Evolutionary conservation across 164 flowering plant species (phyloP), one percentile per base, ranked within the genome.

Genomic region (Stephania cephalantha): DNA sequence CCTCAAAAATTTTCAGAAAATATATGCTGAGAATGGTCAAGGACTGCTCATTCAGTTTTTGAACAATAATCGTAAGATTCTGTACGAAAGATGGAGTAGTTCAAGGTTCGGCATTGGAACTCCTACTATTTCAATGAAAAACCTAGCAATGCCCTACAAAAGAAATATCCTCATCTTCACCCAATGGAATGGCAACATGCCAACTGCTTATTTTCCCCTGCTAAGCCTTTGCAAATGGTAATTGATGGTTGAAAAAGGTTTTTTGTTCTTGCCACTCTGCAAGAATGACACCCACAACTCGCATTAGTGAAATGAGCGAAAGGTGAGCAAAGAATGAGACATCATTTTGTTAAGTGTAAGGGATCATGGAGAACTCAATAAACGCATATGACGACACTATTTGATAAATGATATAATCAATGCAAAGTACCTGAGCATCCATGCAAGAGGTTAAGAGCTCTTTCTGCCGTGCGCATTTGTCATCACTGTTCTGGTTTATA

Each of bases 141-240:
- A 15, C 64, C 64, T 58, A 15, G 7, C 64, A 15, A 58, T 58
- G 64, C 64, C 20, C 64, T 58, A 58, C 17, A 58, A 15, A 58
- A 5, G 64, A 10, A 58, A 58, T 58, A 35, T 58, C 5, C n/a
- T 58, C 20, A 10, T 58, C 64, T 55, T 58, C 64, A 15, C 4
- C 42, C 42, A 35, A 35, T 35, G 42, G 42, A 2, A 58, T 18
- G n/a, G 64, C n/a, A 58, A 58, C 18, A 50, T 7, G 6, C 42
- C 42, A 69, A 76, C 78, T 83, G 85, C 83, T 85, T 86, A 35
- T 76, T 85, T 85, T 80, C 87, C 64, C 64, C 64, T 83, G 87
- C 67, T 87, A 74, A 92, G 92, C 91, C 92, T 86, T 82, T 84
- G 88, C 73, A 92, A 78, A 74, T 92, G 93, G 75, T 88, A 90